Conservation (phyloP, 345 rosid species). For the Eucalyptus sp. region DNA sequence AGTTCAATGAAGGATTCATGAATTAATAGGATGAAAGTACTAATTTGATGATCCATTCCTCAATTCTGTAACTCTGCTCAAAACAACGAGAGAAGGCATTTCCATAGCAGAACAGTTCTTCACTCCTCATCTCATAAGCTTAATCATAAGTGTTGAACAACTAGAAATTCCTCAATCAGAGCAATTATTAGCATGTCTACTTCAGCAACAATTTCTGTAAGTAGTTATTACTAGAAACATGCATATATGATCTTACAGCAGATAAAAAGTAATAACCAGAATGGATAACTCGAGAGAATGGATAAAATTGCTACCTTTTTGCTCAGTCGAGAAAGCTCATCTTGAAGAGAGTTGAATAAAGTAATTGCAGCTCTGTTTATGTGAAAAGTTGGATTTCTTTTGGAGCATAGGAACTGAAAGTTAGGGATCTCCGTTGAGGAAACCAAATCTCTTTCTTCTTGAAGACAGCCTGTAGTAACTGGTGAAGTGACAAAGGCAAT, state of each 20-base stretch:
- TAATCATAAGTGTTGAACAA: not conserved
- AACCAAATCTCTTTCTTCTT: slow-evolving; percentile 1
- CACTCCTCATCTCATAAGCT: not conserved
- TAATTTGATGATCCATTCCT: too few species aligned
- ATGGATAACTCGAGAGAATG: not conserved
- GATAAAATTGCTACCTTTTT: slow-evolving; percentile 10
- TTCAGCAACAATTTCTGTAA: not conserved
- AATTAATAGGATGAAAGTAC: not conserved
- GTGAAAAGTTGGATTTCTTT: slow-evolving; percentile 14
- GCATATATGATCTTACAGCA: not conserved
- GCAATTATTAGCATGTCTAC: not conserved
- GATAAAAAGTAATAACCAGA: not conserved
- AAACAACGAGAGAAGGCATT: not conserved
- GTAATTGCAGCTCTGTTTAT: slow-evolving; percentile 18
- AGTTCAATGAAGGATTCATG: too few species aligned
- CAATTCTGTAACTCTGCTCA: not conserved
- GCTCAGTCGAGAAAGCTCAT: slow-evolving; percentile 18
- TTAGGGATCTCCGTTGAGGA: slow-evolving; percentile 6
- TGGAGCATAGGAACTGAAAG: slow-evolving; percentile 30
- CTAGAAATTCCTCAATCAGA: not conserved
- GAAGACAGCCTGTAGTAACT: not conserved
- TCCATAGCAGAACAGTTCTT: not conserved
- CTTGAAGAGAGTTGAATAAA: slow-evolving; percentile 12
- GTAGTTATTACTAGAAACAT: not conserved
- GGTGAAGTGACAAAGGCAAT: slow-evolving; percentile 30